Evolutionary conservation across 2,329 filamentous ascomycete genomes (phyloP).

Genomic region (Fusarium virguliforme): DNA sequence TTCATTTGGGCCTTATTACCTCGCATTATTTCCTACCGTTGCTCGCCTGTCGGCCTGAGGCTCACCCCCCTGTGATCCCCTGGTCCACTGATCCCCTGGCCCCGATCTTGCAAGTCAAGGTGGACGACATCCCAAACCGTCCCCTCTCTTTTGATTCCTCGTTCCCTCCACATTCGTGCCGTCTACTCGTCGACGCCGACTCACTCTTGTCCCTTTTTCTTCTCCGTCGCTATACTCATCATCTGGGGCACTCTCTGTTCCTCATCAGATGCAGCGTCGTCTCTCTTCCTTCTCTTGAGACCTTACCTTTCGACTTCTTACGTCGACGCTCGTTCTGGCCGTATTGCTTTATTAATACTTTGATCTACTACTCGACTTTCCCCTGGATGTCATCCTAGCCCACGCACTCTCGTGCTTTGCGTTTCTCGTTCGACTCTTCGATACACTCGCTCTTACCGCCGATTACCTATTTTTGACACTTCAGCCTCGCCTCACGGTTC

Average conservation of each 20-base stretch:
- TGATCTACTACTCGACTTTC: slow-evolving; percentile 49
- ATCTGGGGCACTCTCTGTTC: slow-evolving; percentile 45
- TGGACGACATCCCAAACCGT: slow-evolving; percentile 44
- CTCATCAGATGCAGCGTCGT: slow-evolving; percentile 52
- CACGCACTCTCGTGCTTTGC: slow-evolving; percentile 47
- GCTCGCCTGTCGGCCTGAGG: slow-evolving; percentile 52
- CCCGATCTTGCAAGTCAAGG: slow-evolving; percentile 44
- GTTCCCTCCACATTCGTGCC: slow-evolving; percentile 46
- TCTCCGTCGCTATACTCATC: slow-evolving; percentile 43
- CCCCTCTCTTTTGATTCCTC: slow-evolving; percentile 45
- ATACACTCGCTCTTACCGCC: slow-evolving; percentile 49
- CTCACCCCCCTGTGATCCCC: slow-evolving; percentile 34
- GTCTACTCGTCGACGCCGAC: slow-evolving; percentile 45
- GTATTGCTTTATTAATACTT: slow-evolving; percentile 55
- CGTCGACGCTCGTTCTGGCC: slow-evolving; percentile 54
- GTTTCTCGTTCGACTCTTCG: slow-evolving; percentile 51
- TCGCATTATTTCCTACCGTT: slow-evolving; percentile 50
- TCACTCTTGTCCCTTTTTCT: slow-evolving; percentile 43
- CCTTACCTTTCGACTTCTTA: slow-evolving; percentile 47
- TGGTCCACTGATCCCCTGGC: slow-evolving; percentile 39
- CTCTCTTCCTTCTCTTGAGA: slow-evolving; percentile 52
- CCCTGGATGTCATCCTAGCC: slow-evolving; percentile 39
- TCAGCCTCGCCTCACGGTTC: slow-evolving; percentile 36
- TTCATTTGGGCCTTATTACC: slow-evolving; percentile 51
- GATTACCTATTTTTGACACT: slow-evolving; percentile 44